Evolutionary conservation across 2,329 filamentous ascomycete species (phyloP), one percentile per base, ranked within the genome.

Genomic region (Fusarium sp.): DNA sequence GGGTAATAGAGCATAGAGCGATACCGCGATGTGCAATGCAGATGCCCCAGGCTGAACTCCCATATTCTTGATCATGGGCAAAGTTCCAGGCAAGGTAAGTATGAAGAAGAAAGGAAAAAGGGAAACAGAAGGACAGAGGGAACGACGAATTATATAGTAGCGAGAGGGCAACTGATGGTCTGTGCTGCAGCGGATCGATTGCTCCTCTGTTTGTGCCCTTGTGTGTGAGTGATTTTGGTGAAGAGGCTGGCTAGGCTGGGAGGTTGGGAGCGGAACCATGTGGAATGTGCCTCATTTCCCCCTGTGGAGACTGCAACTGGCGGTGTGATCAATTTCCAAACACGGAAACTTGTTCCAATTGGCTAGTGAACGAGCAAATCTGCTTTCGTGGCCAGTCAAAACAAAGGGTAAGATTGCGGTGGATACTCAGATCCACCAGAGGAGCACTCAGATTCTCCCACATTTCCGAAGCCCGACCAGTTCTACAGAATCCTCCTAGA

Each of bases 51-150:
- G 36, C 52, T 55, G 52, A 55, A 55, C 52, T 42, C 52, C 44
- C 52, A 40, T 49, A 55, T 55, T 55, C 36, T 26, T 55, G 52
- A 55, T 49, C 52, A 32, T 40, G 52, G 44, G 52, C 30, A 12
- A 53, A 55, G 52, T 55, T 55, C 52, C 52, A 55, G 52, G 52
- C 52, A 55, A 56, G 54, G 54, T 56, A 56, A 56, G 54, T 56
- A 56, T 56, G 54, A 56, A 56, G 54, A 53, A 24, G 39, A 56
- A 56, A 56, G 23, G 44, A 32, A 44, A 34, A 56, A 53, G 39
- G 24, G 0, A 15, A 44, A 15, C 30, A 56, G 21, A 53, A 56
- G 23, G 6, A 10, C 8, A 17, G 43, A 24, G 38, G 39, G 36
- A 23, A 26, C 8, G 10, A 10, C 24, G 15, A 4, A 3, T 7